A percentile compares a stretch with the other conserved stretches of the same genome.
Evolutionary conservation across 352 stramenopile genomes (phyloP).

Genomic region (Pelagophyceae sp.): DNA sequence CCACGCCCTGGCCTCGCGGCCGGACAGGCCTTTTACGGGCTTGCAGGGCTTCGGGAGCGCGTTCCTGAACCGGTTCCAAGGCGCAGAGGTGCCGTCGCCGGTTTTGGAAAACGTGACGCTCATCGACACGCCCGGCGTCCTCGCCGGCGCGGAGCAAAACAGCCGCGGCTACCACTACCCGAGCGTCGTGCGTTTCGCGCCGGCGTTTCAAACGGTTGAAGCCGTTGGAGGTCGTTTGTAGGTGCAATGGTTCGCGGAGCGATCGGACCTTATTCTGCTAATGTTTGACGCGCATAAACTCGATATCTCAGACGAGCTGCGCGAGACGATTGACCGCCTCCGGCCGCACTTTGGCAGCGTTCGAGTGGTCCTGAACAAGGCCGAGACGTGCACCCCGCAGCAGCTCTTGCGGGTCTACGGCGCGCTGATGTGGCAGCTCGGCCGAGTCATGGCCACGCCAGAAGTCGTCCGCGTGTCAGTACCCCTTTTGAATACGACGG

Average conservation of each 20-base stretch:
- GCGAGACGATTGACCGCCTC: conserved; percentile 84
- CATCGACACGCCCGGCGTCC: conserved; percentile 93
- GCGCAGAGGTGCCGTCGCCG: conserved; percentile 78
- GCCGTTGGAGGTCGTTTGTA: no score
- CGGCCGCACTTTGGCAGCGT: conserved; percentile 68
- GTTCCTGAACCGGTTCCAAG: conserved; percentile 97
- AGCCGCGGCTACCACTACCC: conserved; percentile 72
- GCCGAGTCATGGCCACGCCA: conserved; percentile 53
- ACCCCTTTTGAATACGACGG: no score
- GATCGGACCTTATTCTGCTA: conserved; percentile 89
- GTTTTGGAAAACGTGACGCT: conserved; percentile 90
- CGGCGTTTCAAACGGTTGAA: background rate
- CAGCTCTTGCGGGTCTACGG: conserved; percentile 88
- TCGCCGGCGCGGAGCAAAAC: conserved; percentile 96
- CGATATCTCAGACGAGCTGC: conserved; percentile 96
- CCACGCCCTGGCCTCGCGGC: conserved; percentile 87
- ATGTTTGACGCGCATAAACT: conserved; percentile 96
- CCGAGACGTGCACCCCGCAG: conserved; percentile 85
- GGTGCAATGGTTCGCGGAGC: conserved; percentile 59
- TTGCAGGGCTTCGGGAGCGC: conserved; percentile 85
- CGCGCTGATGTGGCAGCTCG: conserved; percentile 90
- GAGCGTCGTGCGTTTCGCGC: conserved; percentile 58
- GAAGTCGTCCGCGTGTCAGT: conserved; percentile 85
- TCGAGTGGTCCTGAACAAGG: conserved; percentile 92
- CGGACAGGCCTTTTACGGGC: conserved; percentile 81